These are phyloP conservation scores for Xylaria sp. DNA, from an alignment of 2,329 filamentous ascomycete species.

Conservation along the genomic window DNA sequence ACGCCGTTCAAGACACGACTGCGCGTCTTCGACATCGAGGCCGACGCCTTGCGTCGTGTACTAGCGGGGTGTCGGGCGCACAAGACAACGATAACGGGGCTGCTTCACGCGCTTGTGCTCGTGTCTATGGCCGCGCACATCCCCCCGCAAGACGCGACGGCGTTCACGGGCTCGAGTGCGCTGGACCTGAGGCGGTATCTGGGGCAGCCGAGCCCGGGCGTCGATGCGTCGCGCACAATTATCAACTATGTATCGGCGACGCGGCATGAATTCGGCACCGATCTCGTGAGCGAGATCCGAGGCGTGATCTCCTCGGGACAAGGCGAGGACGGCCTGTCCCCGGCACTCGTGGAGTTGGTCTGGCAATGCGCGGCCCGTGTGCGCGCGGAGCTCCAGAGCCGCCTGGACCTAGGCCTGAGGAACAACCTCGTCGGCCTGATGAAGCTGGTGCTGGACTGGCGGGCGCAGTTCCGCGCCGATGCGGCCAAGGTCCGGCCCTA, in stretches of 20 bases:
- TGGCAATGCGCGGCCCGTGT: conserved; percentile 44
- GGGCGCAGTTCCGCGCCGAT: conserved; percentile 44
- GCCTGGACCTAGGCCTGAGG: conserved; percentile 45
- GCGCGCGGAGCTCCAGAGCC: conserved; percentile 47
- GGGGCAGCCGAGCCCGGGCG: conserved; percentile 12
- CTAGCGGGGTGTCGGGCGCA: conserved; percentile 37
- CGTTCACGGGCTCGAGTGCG: conserved; percentile 36
- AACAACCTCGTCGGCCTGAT: conserved; percentile 52
- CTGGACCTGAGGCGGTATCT: conserved; percentile 37
- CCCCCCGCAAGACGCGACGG: conserved; percentile 3
- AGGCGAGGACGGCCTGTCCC: conserved; percentile 5
- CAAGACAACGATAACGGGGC: conserved; percentile 43
- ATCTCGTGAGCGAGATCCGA: conserved; percentile 38
- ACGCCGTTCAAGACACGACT: conserved; percentile 43
- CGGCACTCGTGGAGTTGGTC: conserved; percentile 27
- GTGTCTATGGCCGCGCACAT: conserved; percentile 33
- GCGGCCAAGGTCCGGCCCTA: conserved; percentile 48
- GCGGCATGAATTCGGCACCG: conserved; percentile 37
- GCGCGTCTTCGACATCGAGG: conserved; percentile 37
- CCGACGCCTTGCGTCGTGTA: conserved; percentile 20
- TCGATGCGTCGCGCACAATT: conserved; percentile 32
- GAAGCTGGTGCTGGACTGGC: conserved; percentile 52
- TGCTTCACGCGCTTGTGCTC: conserved; percentile 41
- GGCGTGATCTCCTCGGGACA: neutral
- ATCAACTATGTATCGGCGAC: conserved; percentile 40